Evolutionary conservation across 345 rosid genomes (phyloP), one percentile per base, ranked within the genome.

Genomic region (Alliaria petiolata): DNA sequence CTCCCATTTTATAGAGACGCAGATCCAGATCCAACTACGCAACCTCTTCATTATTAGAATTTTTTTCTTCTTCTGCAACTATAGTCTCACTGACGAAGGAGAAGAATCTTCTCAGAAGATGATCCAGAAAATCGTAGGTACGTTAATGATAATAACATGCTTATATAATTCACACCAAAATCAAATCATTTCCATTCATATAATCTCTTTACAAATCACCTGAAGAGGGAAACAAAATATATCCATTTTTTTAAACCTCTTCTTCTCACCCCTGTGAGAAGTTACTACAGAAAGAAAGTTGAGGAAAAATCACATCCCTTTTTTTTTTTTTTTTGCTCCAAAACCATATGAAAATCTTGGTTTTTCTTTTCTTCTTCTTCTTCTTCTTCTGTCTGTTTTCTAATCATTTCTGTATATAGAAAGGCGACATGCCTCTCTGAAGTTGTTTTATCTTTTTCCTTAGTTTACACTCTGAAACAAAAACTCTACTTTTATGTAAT

Each of bases 151-250:
- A 20, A 19, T 43, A 17, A 39, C 14, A 26, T 5, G 12, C 15
- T 20, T n/a, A n/a, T 22, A 46, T 44, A 47, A 12, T 65, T 70
- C 80, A 76, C 76, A 76, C 76, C 61, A 76, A 76, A 70, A 63
- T 47, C 71, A 63, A 49, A 22, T 76, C 76, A 57, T 70, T 76
- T 70, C 76, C 76, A 76, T n/a, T 57, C 28, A 63, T 69, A 74
- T 39, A 47, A 39, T 64, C 17, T 76, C 74, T 76, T 76, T 56
- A 76, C 71, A 69, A n/a, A 69, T 61, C 74, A 53, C 69, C 52
- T 75, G 46, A 66, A 59, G 69, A 36, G 35, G 58, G 25, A 42
- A 62, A 68, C 63, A 61, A 65, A 51, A 33, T 12, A 4, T 1
- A 6, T 15, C 49, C 10, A 4, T 57, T 38, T 19, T 3, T 20